Conservation (phyloP, 169 alveolate species). For the Eimeria sp. region DNA sequence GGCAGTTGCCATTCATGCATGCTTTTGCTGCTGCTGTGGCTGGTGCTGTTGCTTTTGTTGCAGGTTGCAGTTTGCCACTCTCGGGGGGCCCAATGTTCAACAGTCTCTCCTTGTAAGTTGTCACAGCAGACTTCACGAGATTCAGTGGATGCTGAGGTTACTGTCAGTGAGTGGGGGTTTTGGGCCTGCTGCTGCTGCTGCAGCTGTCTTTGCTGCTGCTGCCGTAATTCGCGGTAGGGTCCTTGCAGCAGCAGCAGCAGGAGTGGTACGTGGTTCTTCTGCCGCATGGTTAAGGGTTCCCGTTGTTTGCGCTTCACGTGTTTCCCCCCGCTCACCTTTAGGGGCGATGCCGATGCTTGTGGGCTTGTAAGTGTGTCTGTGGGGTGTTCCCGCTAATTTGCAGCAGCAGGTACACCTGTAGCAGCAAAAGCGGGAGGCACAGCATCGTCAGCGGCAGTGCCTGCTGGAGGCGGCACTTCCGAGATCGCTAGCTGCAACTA, state of each 20-base stretch:
- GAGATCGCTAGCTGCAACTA: conserved; percentile 83
- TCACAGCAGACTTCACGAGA: too few relatives aligned
- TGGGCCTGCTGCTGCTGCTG: conserved; percentile 30
- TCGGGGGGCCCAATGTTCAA: neutral
- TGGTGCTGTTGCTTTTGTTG: conserved; percentile 14
- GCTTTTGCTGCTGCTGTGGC: conserved; percentile 2
- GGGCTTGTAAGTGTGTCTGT: neutral
- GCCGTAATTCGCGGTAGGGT: neutral
- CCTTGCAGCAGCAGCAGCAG: conserved; percentile 22
- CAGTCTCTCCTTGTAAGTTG: neutral
- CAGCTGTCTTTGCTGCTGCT: conserved; percentile 19
- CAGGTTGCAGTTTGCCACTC: conserved; percentile 62
- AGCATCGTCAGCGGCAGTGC: neutral
- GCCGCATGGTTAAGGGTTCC: neutral
- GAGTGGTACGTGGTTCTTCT: neutral
- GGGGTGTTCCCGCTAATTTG: neutral
- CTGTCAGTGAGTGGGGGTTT: neutral
- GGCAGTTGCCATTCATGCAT: neutral
- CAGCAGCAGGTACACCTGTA: conserved; percentile 1
- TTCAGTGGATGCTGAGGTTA: neutral
- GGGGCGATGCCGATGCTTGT: neutral
- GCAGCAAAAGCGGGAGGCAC: neutral
- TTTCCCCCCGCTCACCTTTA: too few relatives aligned
- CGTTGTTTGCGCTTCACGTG: neutral
- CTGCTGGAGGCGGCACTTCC: conserved; percentile 12